Conservation (phyloP, 768 basidiomycete species). For the Boletus pseudo-olivaceus region DNA sequence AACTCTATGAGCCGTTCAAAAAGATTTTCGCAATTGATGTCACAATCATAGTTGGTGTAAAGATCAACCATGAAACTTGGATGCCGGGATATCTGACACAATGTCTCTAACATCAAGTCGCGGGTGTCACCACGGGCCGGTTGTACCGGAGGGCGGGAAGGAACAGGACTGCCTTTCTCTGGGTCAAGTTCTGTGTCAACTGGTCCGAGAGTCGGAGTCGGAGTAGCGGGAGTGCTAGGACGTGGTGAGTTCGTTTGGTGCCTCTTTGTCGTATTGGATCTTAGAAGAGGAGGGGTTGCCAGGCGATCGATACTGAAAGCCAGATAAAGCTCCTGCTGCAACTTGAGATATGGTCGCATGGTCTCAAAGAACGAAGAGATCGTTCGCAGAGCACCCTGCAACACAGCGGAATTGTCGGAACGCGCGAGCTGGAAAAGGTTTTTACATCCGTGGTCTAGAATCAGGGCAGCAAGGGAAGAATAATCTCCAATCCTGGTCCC, state of each 20-base stretch:
- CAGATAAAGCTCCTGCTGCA: conserved; percentile 93
- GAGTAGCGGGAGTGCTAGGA: conserved; percentile 47
- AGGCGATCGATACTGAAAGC: conserved; percentile 92
- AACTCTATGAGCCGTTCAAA: conserved; percentile 89
- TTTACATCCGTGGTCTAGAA: conserved; percentile 91
- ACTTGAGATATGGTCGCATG: conserved; percentile 79
- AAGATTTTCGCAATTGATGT: conserved; percentile 93
- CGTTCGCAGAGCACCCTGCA: conserved; percentile 78
- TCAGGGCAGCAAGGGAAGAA: conserved; percentile 70
- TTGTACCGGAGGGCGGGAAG: conserved; percentile 57
- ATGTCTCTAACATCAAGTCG: conserved; percentile 85
- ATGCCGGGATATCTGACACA: conserved; percentile 75
- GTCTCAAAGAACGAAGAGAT: conserved; percentile 87
- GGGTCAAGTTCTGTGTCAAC: conserved; percentile 37
- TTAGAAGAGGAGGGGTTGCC: conserved; percentile 48
- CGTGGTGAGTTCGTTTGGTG: conserved; percentile 43
- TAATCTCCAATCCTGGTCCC: conserved; percentile 74
- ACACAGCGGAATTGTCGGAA: conserved; percentile 77
- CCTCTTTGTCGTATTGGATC: conserved; percentile 32
- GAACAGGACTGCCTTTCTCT: conserved; percentile 48
- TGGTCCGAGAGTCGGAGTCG: conserved; percentile 42
- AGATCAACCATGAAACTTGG: conserved; percentile 94
- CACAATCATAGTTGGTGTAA: conserved; percentile 96
- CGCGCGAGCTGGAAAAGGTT: conserved; percentile 95
- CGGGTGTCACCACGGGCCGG: conserved; percentile 86